phyloP scores from a whole-genome alignment of 73 alveolate genomes.

The Tetrahymena malaccensis region DNA sequence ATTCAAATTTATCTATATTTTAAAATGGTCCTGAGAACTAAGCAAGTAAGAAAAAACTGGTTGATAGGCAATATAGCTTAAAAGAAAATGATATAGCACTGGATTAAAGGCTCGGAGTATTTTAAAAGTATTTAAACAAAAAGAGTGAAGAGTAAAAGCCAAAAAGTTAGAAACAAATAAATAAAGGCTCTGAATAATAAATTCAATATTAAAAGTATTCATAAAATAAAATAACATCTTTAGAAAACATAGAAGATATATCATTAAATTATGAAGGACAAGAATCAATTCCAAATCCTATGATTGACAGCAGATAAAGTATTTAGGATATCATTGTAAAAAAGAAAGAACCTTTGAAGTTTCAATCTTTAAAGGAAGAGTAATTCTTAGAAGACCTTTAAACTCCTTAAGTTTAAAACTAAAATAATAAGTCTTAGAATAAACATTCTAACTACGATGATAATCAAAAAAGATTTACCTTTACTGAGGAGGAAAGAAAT shows the following conservation, averaged over 20 bases:
- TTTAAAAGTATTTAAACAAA: neutral
- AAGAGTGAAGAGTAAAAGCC: neutral
- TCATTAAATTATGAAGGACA: neutral
- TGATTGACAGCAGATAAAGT: neutral
- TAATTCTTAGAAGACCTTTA: neutral
- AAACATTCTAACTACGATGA: neutral
- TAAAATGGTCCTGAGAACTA: neutral
- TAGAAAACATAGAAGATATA: neutral
- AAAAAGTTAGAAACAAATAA: neutral
- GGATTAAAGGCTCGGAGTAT: neutral
- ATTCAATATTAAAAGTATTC: neutral
- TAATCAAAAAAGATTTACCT: neutral
- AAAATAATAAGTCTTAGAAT: neutral
- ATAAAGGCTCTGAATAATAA: neutral
- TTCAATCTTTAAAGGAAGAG: neutral
- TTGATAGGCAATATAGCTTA: neutral
- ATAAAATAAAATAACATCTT: neutral
- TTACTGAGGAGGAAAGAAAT: neutral
- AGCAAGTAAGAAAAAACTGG: neutral
- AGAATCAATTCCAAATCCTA: neutral
- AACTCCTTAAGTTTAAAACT: neutral
- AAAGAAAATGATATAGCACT: neutral
- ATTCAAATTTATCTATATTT: neutral
- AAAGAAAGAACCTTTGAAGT: neutral
- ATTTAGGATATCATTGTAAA: neutral